Conservation (phyloP, 192 early-diverging fungal species). For the Coemansia sp. region DNA sequence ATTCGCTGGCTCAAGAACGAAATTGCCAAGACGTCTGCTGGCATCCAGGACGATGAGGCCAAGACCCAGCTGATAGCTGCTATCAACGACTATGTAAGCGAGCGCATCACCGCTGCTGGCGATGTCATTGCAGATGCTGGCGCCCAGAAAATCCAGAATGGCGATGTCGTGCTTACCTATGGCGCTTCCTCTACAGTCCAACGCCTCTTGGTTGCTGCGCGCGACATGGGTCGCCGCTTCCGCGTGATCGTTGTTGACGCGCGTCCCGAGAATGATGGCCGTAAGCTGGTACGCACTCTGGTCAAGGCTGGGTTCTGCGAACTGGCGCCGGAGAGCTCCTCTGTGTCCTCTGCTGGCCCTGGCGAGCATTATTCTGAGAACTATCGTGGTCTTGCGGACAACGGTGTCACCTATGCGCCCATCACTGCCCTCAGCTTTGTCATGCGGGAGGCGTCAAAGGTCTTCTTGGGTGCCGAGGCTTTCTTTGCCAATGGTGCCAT, state of each 20-base stretch:
- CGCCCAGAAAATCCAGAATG: slow-evolving; percentile 87
- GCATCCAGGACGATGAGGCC: slow-evolving; percentile 83
- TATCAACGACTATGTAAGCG: slow-evolving; percentile 89
- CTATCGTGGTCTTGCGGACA: slow-evolving; percentile 14
- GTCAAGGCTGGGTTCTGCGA: slow-evolving; percentile 57
- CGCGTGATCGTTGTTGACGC: slow-evolving; percentile 91
- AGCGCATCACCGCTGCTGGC: slow-evolving; percentile 83
- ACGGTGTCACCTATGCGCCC: slow-evolving; percentile 43
- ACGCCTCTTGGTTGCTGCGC: slow-evolving; percentile 72
- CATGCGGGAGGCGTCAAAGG: slow-evolving; percentile 87
- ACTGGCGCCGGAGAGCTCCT: slow-evolving; percentile 19
- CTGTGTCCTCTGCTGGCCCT: slow-evolving; percentile 1
- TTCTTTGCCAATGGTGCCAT: slow-evolving; percentile 91
- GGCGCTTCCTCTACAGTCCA: slow-evolving; percentile 90
- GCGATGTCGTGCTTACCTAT: slow-evolving; percentile 90
- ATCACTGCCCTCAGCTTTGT: slow-evolving; percentile 63
- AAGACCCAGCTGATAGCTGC: slow-evolving; percentile 64
- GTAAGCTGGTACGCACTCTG: slow-evolving; percentile 35
- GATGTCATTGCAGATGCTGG: slow-evolving; percentile 76
- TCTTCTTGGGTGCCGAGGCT: slow-evolving; percentile 91
- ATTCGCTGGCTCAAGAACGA: slow-evolving; percentile 88
- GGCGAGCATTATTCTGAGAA: slow-evolving; percentile 19
- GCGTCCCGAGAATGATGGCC: slow-evolving; percentile 86
- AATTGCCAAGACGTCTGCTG: slow-evolving; percentile 73
- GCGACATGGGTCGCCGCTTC: slow-evolving; percentile 74